These are phyloP conservation scores for Mortierella sp. DNA, from an alignment of 371 early-diverging fungal genomes.

Conservation along the genomic window DNA sequence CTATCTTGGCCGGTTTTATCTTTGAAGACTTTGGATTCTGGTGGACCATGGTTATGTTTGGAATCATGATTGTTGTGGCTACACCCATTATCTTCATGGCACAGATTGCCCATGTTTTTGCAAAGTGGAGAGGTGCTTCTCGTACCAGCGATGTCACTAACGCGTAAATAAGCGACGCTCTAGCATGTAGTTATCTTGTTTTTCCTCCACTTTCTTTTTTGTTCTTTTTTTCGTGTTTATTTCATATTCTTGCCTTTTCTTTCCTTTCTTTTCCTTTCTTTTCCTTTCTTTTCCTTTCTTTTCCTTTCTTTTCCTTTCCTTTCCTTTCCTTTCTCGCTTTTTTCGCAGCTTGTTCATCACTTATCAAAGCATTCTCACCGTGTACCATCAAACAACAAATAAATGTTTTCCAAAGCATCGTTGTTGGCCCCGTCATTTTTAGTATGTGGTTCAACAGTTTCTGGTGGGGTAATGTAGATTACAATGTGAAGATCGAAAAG, in stretches of 20 bases:
- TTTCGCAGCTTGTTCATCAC: too few relatives aligned
- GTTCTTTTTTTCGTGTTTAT: background rate
- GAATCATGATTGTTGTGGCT: slow-evolving; percentile 27
- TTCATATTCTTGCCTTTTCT: background rate
- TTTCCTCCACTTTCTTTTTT: too few relatives aligned
- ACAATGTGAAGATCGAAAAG: background rate
- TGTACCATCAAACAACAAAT: slow-evolving; percentile 1
- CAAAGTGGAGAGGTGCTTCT: slow-evolving; percentile 11
- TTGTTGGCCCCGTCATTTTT: background rate
- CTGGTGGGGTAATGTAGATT: background rate
- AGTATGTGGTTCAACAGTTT: background rate
- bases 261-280: too few relatives aligned
- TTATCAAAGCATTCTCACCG: background rate
- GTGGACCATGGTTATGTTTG: slow-evolving; percentile 55
- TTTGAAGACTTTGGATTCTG: slow-evolving; percentile 50
- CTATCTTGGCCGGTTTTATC: slow-evolving; percentile 66
- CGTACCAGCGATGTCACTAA: background rate
- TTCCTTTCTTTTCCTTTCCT: slow-evolving; percentile 2
- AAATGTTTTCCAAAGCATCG: background rate
- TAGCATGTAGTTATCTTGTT: background rate
- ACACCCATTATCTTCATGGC: slow-evolving; percentile 45
- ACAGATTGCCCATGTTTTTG: slow-evolving; percentile 24
- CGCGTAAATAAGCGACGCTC: background rate
- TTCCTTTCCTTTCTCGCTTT: background rate
- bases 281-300: background rate